Evolutionary conservation across 768 basidiomycete species (phyloP).

Genomic region (Leucocoprinus leucothites): DNA sequence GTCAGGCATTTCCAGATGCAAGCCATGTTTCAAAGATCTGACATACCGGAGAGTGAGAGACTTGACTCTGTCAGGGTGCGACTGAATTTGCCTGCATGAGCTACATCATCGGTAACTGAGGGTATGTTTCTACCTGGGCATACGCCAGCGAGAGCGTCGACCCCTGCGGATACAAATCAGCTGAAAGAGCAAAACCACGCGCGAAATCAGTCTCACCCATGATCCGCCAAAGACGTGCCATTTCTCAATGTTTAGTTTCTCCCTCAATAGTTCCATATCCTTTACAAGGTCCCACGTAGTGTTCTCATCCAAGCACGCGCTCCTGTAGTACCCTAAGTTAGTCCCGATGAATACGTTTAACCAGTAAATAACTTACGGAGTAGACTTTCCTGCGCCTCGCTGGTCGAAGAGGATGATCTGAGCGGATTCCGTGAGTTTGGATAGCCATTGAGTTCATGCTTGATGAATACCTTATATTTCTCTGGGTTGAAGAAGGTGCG

Average conservation of each 20-base stretch:
- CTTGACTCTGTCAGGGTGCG: constrained; percentile 79
- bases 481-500: constrained; percentile 78
- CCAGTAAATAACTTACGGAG: constrained; percentile 51
- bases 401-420: constrained; percentile 90
- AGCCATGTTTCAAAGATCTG: background rate
- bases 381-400: constrained; percentile 84
- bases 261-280: constrained; percentile 81
- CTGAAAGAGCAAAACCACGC: background rate
- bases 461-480: constrained; percentile 67
- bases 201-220: constrained; percentile 54
- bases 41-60: constrained; percentile 71
- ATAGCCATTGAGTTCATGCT: background rate
- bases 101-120: background rate
- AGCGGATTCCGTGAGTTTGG: background rate
- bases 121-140: constrained; percentile 54
- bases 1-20: background rate
- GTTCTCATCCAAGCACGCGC: constrained; percentile 77
- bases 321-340: constrained; percentile 34
- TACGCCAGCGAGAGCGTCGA: constrained; percentile 86
- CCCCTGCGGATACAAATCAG: constrained; percentile 42
- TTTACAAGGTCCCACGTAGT: constrained; percentile 93
- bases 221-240: constrained; percentile 97
- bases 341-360: background rate
- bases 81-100: constrained; percentile 31
- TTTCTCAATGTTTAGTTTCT: constrained; percentile 72